phyloP scores from a whole-genome alignment of 2,329 filamentous ascomycete species.

The Xenoacremonium recifei region DNA sequence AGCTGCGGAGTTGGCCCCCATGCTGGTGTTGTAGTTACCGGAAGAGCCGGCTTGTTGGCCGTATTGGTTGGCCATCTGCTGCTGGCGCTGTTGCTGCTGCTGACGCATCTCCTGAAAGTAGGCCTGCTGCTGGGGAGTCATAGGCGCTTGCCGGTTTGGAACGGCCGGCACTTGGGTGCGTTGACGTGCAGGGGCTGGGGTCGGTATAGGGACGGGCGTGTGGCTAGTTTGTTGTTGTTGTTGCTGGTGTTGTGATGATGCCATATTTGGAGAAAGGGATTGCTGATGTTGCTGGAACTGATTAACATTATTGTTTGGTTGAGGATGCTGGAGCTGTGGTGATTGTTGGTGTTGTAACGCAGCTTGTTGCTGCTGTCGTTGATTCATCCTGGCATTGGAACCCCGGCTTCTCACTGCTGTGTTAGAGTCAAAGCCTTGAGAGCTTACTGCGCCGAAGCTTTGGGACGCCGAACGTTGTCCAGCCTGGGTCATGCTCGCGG shows the following conservation, averaged over 20 bases:
- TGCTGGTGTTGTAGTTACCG: constrained; percentile 11
- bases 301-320: constrained; percentile 5
- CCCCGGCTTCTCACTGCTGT: constrained; percentile 9
- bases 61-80: constrained; percentile 17
- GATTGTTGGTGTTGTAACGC: constrained; percentile 4
- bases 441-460: no score
- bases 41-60: constrained; percentile 7
- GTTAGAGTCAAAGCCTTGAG: no score
- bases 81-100: constrained; percentile 10
- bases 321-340: constrained; percentile 13
- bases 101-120: constrained; percentile 12
- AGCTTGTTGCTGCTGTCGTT: constrained; percentile 13
- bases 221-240: constrained; percentile 6
- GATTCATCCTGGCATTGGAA: constrained; percentile 4
- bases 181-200: constrained; percentile 3
- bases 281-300: constrained; percentile 4
- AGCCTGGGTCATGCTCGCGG: not conserved
- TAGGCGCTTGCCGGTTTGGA: constrained; percentile 2
- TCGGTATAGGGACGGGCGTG: constrained; percentile 1
- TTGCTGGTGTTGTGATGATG: constrained; percentile 12
- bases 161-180: constrained; percentile 3
- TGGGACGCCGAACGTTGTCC: constrained; percentile 11
- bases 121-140: constrained; percentile 6
- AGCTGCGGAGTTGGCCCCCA: constrained; percentile 5
- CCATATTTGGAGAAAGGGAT: no score